Conservation (phyloP, 2,329 filamentous ascomycete genomes). For the Orbilia brochopaga region DNA sequence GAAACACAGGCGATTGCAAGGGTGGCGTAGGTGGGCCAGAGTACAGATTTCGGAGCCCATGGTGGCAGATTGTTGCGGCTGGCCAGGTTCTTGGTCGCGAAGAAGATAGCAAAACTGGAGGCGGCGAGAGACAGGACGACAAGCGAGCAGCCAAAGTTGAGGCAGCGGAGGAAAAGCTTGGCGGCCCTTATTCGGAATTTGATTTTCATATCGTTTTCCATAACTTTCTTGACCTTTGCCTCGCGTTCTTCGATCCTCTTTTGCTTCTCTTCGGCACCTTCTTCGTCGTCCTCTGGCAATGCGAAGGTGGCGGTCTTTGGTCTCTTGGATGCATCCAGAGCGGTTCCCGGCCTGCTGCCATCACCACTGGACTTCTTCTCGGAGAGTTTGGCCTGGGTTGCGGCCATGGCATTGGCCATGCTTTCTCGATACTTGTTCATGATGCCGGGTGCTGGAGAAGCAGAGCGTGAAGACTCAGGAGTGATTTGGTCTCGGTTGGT, state of each 20-base stretch:
- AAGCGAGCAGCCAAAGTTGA: conserved; percentile 95
- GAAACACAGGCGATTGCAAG: conserved; percentile 80
- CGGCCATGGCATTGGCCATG: conserved; percentile 77
- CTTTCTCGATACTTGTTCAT: conserved; percentile 46
- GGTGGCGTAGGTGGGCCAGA: conserved; percentile 88
- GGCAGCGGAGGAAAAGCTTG: conserved; percentile 90
- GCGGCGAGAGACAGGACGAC: conserved; percentile 91
- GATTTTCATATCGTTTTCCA: conserved; percentile 70
- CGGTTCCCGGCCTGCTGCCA: conserved; percentile 61
- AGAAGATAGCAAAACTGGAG: conserved; percentile 90
- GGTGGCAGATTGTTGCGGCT: conserved; percentile 79
- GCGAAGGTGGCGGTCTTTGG: conserved; percentile 80
- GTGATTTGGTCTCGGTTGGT: conserved; percentile 32
- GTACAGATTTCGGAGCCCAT: conserved; percentile 79
- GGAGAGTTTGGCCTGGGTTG: conserved; percentile 67
- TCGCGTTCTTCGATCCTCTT: conserved; percentile 12
- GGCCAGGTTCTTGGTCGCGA: conserved; percentile 77
- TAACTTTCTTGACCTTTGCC: conserved; percentile 58
- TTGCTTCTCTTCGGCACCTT: conserved; percentile 62
- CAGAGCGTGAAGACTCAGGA: conserved; percentile 26
- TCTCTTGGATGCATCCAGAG: conserved; percentile 67
- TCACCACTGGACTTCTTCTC: conserved; percentile 72
- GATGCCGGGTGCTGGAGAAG: conserved; percentile 20
- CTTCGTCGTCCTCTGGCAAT: conserved; percentile 84
- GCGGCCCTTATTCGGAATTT: conserved; percentile 77